Conservation (phyloP, 1,284 basidiomycete genomes). For the Coniophora puteana region DNA sequence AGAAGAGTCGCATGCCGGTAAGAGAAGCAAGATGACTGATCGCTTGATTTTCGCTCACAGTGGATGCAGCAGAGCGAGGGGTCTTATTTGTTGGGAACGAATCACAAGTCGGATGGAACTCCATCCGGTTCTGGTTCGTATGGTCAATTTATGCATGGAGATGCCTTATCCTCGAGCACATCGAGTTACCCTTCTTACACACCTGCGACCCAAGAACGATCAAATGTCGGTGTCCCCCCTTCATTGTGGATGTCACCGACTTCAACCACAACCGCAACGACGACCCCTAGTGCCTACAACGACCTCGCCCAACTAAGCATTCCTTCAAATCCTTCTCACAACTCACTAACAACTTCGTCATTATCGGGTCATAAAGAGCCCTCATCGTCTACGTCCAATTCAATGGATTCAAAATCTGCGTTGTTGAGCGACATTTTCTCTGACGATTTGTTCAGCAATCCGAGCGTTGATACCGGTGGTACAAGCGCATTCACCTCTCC, state of each 20-base stretch:
- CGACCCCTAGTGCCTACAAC: constrained; percentile 32
- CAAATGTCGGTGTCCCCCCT: constrained; percentile 56
- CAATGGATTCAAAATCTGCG: constrained; percentile 49
- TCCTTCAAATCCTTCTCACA: constrained; percentile 33
- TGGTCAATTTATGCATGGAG: constrained; percentile 11
- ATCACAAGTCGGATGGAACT: constrained; percentile 14
- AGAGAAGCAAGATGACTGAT: constrained; percentile 3
- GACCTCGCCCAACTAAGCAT: constrained; percentile 29
- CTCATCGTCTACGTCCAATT: constrained; percentile 40
- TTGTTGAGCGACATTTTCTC: constrained; percentile 69
- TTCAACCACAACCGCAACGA: constrained; percentile 42
- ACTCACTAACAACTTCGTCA: too few species aligned
- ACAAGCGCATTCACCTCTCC: constrained; percentile 60
- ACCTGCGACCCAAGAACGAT: constrained; percentile 46
- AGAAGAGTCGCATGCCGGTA: constrained; percentile 14
- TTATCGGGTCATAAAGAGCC: constrained; percentile 26
- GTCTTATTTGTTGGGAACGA: constrained; percentile 12
- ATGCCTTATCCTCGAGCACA: constrained; percentile 18
- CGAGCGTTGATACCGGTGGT: constrained; percentile 34
- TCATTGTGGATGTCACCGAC: constrained; percentile 80
- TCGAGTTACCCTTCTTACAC: constrained; percentile 28
- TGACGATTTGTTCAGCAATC: constrained; percentile 57
- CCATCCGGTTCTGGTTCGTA: constrained; percentile 10
- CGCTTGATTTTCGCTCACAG: not conserved
- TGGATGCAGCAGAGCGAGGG: constrained; percentile 18